phyloP scores from a whole-genome alignment of 768 basidiomycete species.

The Amanita brunnescens region DNA sequence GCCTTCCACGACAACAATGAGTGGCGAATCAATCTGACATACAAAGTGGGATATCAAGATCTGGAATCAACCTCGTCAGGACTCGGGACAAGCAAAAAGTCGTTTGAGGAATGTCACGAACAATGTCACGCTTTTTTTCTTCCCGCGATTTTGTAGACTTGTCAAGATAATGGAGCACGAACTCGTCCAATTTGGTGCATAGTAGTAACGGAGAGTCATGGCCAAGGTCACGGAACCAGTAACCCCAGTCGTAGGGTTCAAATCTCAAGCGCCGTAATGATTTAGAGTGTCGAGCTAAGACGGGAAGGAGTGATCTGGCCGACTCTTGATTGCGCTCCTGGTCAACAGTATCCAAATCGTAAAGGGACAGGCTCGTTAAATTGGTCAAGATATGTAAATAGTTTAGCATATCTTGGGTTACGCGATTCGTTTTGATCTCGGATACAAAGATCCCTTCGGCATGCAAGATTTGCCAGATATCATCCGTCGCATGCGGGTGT shows the following conservation, averaged over 20 bases:
- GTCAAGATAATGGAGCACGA: slow-evolving; percentile 1
- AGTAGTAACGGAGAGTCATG: neutral
- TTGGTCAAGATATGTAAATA: neutral
- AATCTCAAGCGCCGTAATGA: neutral
- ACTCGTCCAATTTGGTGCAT: slow-evolving; percentile 1
- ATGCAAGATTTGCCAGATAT: neutral
- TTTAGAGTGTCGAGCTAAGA: neutral
- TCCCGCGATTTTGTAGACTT: neutral
- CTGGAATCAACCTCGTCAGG: neutral
- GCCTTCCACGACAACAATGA: neutral
- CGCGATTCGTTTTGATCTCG: neutral
- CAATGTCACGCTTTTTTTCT: neutral
- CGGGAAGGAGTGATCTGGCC: neutral
- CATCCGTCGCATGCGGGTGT: neutral
- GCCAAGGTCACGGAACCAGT: neutral
- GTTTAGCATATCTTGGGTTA: neutral
- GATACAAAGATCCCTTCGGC: neutral
- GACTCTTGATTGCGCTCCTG: neutral
- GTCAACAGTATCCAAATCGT: neutral
- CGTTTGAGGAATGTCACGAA: neutral
- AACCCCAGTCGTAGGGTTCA: slow-evolving; percentile 5
- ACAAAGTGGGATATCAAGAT: neutral
- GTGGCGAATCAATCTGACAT: neutral
- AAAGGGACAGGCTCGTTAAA: neutral
- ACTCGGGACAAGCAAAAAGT: neutral